phyloP scores from a whole-genome alignment of 2,329 filamentous ascomycete genomes.

The Gliomastix tumulicola region DNA sequence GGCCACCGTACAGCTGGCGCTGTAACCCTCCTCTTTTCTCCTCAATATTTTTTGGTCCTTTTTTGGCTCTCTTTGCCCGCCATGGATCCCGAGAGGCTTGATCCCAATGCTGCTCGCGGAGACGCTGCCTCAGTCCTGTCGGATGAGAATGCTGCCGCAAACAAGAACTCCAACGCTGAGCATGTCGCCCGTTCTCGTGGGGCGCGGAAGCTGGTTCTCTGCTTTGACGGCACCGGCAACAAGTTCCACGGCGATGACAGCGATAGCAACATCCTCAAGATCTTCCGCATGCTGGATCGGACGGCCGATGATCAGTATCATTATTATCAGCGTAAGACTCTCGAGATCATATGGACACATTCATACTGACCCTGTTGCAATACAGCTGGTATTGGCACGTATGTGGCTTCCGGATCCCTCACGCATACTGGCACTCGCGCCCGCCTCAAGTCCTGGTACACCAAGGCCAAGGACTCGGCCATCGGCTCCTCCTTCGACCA shows the following conservation, averaged over 20 bases:
- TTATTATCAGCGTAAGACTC: conserved; percentile 52
- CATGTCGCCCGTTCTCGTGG: conserved; percentile 7
- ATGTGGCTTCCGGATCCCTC: conserved; percentile 54
- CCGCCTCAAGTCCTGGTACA: conserved; percentile 58
- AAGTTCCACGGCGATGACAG: conserved; percentile 57
- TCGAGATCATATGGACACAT: accelerated
- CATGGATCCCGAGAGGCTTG: too few relatives aligned
- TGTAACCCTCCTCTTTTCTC: too few relatives aligned
- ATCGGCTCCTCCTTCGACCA: conserved; percentile 74
- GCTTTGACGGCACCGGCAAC: conserved; percentile 59
- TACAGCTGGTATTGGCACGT: conserved; percentile 64
- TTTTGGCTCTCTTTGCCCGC: too few relatives aligned
- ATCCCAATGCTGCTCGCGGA: too few relatives aligned
- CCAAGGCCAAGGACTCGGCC: conserved; percentile 71
- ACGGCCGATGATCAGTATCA: conserved; percentile 55
- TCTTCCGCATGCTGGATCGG: conserved; percentile 63
- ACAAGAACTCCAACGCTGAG: conserved; percentile 4
- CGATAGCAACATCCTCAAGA: conserved; percentile 62
- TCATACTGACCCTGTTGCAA: conserved; percentile 3
- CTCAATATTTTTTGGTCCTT: too few relatives aligned
- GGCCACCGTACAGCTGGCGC: too few relatives aligned
- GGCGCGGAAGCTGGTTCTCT: conserved; percentile 46
- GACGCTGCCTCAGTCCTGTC: too few relatives aligned
- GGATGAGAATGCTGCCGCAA: conserved; percentile 1
- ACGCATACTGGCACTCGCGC: conserved; percentile 49